A percentile compares a stretch with the other conserved stretches of the same genome.
phyloP scores from a whole-genome alignment of 257 asterid genomes.

The Petunia axillaris region DNA sequence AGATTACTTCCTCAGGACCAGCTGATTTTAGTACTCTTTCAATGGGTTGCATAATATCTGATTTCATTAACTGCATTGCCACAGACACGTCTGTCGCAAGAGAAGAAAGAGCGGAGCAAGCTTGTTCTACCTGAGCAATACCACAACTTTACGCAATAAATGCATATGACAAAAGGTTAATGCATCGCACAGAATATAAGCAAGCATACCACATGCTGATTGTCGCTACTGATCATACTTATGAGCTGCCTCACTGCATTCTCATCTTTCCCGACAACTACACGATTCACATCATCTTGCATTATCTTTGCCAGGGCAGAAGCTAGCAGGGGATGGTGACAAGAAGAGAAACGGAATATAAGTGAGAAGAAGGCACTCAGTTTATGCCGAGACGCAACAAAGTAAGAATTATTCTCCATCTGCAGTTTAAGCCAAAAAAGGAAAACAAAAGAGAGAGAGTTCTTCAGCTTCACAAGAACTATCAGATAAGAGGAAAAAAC shows the following conservation, averaged over 20 bases:
- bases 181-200: conserved; percentile 26
- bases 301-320: conserved; percentile 97
- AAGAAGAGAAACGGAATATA: conserved; percentile 97
- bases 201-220: conserved; percentile 92
- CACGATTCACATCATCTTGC: conserved; percentile 93
- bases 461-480: conserved; percentile 32
- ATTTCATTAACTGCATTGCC: conserved; percentile 90
- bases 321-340: conserved; percentile 98
- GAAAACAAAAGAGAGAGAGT: conserved; percentile 23
- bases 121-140: conserved; percentile 85
- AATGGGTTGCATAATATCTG: conserved; percentile 96
- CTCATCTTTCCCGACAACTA: conserved; percentile 94
- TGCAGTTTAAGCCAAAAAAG: conserved; percentile 48
- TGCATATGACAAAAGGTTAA: conserved; percentile 24
- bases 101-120: conserved; percentile 92
- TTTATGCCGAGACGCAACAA: conserved; percentile 92
- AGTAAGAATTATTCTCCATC: conserved; percentile 96
- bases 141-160: conserved; percentile 32
- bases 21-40: conserved; percentile 85
- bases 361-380: conserved; percentile 98
- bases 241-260: conserved; percentile 98
- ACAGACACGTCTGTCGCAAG: conserved; percentile 91
- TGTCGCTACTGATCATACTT: conserved; percentile 98
- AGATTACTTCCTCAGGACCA: conserved; percentile 73
- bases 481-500: conserved; percentile 24